Evolutionary conservation across 345 rosid genomes (phyloP).

Genomic region (Dimocarpus longan): DNA sequence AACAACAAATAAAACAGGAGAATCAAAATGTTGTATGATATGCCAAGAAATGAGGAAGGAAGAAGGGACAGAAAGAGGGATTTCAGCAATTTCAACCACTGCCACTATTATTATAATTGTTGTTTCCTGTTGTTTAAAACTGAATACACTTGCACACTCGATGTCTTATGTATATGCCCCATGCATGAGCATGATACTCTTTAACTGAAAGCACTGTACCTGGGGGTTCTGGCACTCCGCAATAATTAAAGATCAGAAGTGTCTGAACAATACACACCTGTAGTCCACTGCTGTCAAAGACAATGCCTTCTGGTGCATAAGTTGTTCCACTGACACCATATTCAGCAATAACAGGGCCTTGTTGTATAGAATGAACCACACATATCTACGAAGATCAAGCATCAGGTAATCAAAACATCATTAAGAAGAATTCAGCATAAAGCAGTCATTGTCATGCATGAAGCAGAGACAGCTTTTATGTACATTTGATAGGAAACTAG

Average conservation of each 20-base stretch:
- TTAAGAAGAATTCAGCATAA: neutral
- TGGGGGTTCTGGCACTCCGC: neutral
- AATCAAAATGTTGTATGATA: neutral
- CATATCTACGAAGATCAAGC: constrained; percentile 63
- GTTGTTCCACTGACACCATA: constrained; percentile 90
- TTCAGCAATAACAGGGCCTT: constrained; percentile 66
- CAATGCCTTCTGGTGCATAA: constrained; percentile 93
- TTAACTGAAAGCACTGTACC: neutral
- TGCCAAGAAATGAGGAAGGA: neutral
- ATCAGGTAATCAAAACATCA: constrained; percentile 22
- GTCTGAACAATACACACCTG: constrained; percentile 60
- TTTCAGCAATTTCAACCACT: neutral
- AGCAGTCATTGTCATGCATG: neutral
- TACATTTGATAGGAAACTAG: constrained; percentile 1
- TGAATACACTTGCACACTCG: neutral
- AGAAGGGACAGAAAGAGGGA: neutral
- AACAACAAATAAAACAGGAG: neutral
- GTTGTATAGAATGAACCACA: constrained; percentile 71
- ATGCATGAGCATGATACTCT: neutral
- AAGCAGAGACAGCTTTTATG: neutral
- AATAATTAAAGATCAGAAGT: neutral
- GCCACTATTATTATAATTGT: neutral
- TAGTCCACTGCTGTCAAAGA: constrained; percentile 60
- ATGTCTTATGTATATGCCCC: neutral
- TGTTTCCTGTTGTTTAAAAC: neutral